Percentiles rank a stretch among this genome's conserved stretches.
Evolutionary conservation across 805 yeast species (phyloP).

Genomic region (Saitoella complicata): DNA sequence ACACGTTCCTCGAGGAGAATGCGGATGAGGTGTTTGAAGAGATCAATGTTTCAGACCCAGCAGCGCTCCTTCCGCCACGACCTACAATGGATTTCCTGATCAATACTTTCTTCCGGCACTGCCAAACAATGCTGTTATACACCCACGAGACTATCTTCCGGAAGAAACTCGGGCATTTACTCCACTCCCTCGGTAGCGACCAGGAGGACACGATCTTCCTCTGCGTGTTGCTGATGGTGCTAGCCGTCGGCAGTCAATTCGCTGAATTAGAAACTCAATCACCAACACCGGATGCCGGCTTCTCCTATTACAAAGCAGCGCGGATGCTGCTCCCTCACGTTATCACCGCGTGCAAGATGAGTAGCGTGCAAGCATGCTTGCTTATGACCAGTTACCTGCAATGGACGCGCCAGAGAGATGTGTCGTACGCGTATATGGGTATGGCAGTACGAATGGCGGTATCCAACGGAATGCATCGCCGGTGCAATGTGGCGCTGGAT

Average conservation of each 20-base stretch:
- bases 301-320: neutral
- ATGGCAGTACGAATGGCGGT: neutral
- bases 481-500: neutral
- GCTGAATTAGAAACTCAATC: neutral
- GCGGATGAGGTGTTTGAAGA: neutral
- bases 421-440: conserved; percentile 1
- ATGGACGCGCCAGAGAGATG: neutral
- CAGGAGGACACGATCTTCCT: conserved; percentile 1
- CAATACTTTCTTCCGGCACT: neutral
- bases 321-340: conserved; percentile 1
- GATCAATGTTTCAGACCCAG: neutral
- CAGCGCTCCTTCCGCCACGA: neutral
- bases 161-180: neutral
- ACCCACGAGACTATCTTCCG: conserved; percentile 1
- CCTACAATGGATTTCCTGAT: neutral
- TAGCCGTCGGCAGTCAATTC: conserved; percentile 1
- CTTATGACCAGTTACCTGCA: neutral
- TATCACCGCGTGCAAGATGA: neutral
- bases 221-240: neutral
- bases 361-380: neutral
- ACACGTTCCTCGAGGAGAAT: neutral
- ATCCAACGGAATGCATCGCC: conserved; percentile 1
- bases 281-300: neutral
- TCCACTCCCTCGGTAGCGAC: neutral
- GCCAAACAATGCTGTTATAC: neutral